Percentiles rank a stretch among this genome's conserved stretches.
These are phyloP conservation scores for Aplosporella prunicola DNA, from an alignment of 2,329 filamentous ascomycete genomes.

Conservation along the genomic window DNA sequence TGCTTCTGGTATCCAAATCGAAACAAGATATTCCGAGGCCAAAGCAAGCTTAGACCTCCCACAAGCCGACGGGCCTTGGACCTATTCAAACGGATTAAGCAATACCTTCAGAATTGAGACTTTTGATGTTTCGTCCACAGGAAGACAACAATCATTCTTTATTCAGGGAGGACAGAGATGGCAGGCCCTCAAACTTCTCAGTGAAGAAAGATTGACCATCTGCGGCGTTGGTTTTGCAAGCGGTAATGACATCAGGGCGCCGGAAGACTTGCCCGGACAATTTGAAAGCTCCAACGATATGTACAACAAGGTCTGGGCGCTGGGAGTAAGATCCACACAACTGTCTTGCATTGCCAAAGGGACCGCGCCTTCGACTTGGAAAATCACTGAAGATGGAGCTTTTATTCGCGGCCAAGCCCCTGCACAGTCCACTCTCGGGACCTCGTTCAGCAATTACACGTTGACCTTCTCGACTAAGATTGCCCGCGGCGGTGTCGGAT, in stretches of 20 bases:
- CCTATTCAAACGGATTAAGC: constrained; percentile 19
- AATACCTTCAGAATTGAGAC: constrained; percentile 33
- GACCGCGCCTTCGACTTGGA: constrained; percentile 29
- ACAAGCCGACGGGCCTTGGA: constrained; percentile 26
- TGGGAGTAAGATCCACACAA: constrained; percentile 27
- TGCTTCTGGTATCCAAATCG: constrained; percentile 22
- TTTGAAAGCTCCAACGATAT: constrained; percentile 22
- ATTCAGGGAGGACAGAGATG: constrained; percentile 35
- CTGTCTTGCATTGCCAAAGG: constrained; percentile 30
- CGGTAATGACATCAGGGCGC: constrained; percentile 18
- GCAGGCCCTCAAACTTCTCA: constrained; percentile 31
- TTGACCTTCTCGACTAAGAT: constrained; percentile 32
- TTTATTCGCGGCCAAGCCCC: constrained; percentile 27
- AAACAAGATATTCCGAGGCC: constrained; percentile 29
- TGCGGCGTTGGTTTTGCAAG: constrained; percentile 23
- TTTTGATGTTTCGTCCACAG: constrained; percentile 26
- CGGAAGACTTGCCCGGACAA: constrained; percentile 20
- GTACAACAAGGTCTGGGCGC: constrained; percentile 29
- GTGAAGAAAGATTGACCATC: constrained; percentile 24
- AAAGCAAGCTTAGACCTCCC: constrained; percentile 20
- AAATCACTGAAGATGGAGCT: constrained; percentile 26
- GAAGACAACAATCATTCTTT: constrained; percentile 24
- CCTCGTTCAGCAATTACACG: constrained; percentile 26
- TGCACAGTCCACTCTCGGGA: constrained; percentile 18
- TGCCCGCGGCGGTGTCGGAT: constrained; percentile 30